These are phyloP conservation scores for Diaporthe amygdali DNA, from an alignment of 2,329 filamentous ascomycete genomes.

Conservation along the genomic window DNA sequence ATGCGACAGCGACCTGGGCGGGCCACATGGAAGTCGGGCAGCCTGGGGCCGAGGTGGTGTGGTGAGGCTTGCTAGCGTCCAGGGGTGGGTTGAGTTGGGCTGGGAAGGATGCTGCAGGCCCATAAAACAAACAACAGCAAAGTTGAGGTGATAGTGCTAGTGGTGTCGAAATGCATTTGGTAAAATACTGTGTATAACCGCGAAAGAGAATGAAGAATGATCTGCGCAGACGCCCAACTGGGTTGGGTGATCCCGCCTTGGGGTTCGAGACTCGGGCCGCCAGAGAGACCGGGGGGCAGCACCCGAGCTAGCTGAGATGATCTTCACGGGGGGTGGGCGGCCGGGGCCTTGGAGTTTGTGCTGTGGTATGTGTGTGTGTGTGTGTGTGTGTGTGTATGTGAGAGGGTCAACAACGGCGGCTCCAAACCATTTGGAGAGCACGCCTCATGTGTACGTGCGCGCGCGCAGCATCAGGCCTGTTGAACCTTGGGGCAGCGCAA, in stretches of 20 bases:
- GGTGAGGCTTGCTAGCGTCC: conserved; percentile 11
- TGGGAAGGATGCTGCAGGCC: not conserved
- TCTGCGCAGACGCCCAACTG: conserved; percentile 8
- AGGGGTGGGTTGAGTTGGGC: not conserved
- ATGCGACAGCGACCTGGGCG: not conserved
- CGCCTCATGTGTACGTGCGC: not conserved
- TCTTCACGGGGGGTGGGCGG: conserved; percentile 5
- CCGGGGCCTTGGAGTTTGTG: not conserved
- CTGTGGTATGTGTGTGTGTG: not conserved
- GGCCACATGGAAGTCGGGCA: not conserved
- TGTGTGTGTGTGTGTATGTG: not conserved
- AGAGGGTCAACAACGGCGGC: not conserved
- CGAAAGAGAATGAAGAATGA: not conserved
- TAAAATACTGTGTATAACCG: no score
- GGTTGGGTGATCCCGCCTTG: conserved; percentile 5
- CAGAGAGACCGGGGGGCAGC: not conserved
- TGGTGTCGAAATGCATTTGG: not conserved
- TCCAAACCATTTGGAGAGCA: not conserved
- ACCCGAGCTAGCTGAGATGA: conserved; percentile 11
- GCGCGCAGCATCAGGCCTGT: not conserved
- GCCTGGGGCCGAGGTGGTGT: conserved; percentile 1
- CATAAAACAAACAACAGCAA: not conserved
- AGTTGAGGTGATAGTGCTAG: not conserved
- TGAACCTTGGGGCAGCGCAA: conserved; percentile 2
- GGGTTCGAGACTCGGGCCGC: conserved; percentile 6